Base-by-base conservation (phyloP, 1,139 yeast genomes). In the Pichia kudriavzevii region DNA sequence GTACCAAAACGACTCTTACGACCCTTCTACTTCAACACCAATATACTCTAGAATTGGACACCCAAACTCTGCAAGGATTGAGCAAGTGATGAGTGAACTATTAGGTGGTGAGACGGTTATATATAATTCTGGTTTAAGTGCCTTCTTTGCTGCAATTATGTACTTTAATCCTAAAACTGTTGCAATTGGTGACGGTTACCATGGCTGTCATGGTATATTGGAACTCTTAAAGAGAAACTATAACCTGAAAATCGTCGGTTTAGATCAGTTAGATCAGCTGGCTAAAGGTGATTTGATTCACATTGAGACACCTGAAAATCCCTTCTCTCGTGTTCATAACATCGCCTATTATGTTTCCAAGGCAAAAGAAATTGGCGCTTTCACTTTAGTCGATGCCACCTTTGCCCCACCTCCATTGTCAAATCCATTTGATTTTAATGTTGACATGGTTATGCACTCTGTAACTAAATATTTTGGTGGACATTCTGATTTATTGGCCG, bases 391-490 rank as follows among this genome's bases (percentile, higher is more conserved):
- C 40, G 97, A 88, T 67, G 83, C 91, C 67, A 88, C 97, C 23
- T 87, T 88, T 72, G 70, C 88, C 55, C 85, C 95, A 14, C 96
- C 96, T 49, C 91, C 91, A 61, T 37, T 52, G 18, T 83, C 88
- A 44, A 83, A 84, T 66, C 91, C 94, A 5, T 85, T 84, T 60
- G 64, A 68, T 26, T 79, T 69, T 47, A 95, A 91, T 29, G 94
- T 80, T 22, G 95, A 87, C 56, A 59, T 83, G 49, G 74, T 87
- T 12, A 63, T 88, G 75, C 95, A 87, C 59, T 83, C 95, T 1
- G 95, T 88, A 1, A 84, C 95, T 3, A 87, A 87, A 56, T 88
- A 77, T 59, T 79, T 85, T 53, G 95, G 94, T 24, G 96, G 96
- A 15, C 95, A 87, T 57, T 81, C 94, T n/a, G 96, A 88, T 56